A percentile compares a stretch with the other conserved stretches of the same genome.
These are phyloP conservation scores for Cyclostephanos tholiformis DNA, from an alignment of 108 stramenopile genomes.

Conservation along the genomic window DNA sequence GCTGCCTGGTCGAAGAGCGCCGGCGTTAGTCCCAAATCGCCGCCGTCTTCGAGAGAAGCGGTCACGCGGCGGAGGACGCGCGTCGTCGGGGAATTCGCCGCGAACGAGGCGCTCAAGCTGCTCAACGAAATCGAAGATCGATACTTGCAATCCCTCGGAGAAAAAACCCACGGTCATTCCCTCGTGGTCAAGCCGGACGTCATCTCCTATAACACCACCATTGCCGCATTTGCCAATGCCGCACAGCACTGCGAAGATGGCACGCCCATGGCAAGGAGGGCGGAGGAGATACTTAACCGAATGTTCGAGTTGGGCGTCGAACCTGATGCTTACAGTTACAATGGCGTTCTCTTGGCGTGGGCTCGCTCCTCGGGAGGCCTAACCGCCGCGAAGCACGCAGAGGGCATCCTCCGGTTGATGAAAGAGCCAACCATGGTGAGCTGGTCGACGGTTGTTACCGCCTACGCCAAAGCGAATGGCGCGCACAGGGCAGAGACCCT, in stretches of 20 bases:
- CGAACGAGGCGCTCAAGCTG: conserved; percentile 29
- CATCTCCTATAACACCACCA: conserved; percentile 44
- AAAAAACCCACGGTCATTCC: background rate
- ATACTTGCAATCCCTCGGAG: conserved; percentile 12
- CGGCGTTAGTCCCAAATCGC: background rate
- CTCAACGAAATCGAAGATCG: conserved; percentile 23
- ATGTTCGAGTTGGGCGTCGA: conserved; percentile 18
- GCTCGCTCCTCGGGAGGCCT: conserved; percentile 35
- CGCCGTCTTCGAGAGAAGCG: background rate
- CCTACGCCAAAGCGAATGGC: conserved; percentile 49
- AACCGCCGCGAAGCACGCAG: conserved; percentile 27
- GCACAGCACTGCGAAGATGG: conserved; percentile 27
- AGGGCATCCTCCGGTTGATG: conserved; percentile 41
- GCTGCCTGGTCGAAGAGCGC: conserved; percentile 47
- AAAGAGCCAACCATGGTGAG: conserved; percentile 31
- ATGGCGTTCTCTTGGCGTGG: conserved; percentile 46
- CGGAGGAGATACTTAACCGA: conserved; percentile 29
- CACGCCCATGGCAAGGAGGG: conserved; percentile 11
- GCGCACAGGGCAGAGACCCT: conserved; percentile 37
- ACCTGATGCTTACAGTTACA: conserved; percentile 41
- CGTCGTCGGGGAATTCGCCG: conserved; percentile 33
- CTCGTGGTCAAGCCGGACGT: conserved; percentile 31
- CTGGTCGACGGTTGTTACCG: conserved; percentile 58
- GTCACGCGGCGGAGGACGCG: background rate
- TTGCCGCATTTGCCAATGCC: conserved; percentile 45